Percentiles rank a stretch among this genome's conserved stretches.
Conservation (phyloP, 345 rosid genomes). For the Eutrema yunnanense region DNA sequence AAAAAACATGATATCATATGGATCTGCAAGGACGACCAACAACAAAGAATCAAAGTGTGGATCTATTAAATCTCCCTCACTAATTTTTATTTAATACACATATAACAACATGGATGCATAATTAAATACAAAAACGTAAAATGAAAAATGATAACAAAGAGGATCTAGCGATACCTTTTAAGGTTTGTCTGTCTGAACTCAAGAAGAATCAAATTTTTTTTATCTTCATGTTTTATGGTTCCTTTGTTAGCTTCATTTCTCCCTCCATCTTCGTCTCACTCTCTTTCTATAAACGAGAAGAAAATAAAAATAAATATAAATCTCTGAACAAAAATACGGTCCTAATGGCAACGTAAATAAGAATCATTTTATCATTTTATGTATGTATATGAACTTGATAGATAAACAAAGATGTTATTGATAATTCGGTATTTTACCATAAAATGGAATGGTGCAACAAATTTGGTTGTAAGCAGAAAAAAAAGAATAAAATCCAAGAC, state of each 20-base stretch:
- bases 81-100: background rate
- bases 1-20: background rate
- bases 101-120: background rate
- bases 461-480: background rate
- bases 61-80: background rate
- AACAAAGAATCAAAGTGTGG: background rate
- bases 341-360: background rate
- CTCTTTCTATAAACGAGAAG: background rate
- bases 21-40: background rate
- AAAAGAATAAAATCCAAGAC: background rate
- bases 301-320: background rate
- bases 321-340: background rate
- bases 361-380: background rate
- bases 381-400: background rate
- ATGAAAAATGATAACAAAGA: background rate
- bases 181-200: background rate
- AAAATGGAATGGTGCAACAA: background rate
- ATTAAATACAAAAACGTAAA: background rate
- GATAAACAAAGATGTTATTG: background rate
- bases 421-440: background rate
- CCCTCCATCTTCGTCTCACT: background rate
- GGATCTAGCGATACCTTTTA: background rate
- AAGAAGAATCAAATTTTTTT: background rate
- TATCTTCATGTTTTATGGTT: background rate
- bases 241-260: background rate